These are phyloP conservation scores for Cronartium quercuum DNA, from an alignment of 1,284 basidiomycete genomes.

Conservation along the genomic window DNA sequence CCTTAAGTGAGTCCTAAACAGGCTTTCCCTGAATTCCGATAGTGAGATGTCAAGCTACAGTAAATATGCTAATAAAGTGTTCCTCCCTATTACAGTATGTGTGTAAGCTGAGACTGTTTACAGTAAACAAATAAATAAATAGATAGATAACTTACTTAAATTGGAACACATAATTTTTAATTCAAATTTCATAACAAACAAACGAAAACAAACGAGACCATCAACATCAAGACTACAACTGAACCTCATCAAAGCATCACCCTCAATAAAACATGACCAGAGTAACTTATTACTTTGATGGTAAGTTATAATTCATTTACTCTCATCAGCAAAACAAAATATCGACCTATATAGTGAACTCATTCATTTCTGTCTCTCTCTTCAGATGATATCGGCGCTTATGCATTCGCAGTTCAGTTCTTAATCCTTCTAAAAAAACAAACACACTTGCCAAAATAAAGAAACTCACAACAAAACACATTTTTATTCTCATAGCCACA, in stretches of 20 bases:
- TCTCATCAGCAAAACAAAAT: neutral
- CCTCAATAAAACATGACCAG: conserved; percentile 15
- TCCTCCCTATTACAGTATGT: too few relatives aligned
- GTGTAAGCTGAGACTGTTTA: too few relatives aligned
- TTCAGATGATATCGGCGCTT: conserved; percentile 37
- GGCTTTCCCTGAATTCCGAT: too few relatives aligned
- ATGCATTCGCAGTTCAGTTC: conserved; percentile 35
- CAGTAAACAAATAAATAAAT: too few relatives aligned
- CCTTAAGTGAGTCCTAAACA: too few relatives aligned
- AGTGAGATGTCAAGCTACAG: too few relatives aligned
- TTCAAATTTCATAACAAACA: neutral
- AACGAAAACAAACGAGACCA: too few relatives aligned
- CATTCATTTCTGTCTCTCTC: neutral
- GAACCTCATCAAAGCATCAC: too few relatives aligned
- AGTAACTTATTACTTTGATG: conserved; percentile 38
- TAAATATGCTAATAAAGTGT: too few relatives aligned
- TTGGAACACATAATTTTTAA: neutral
- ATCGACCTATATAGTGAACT: neutral
- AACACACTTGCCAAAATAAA: neutral
- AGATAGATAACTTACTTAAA: too few relatives aligned
- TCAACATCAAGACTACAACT: too few relatives aligned
- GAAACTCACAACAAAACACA: neutral
- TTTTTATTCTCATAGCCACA: neutral
- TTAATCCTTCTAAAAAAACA: neutral
- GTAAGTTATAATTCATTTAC: conserved; percentile 5